Conservation (phyloP, 2,329 filamentous ascomycete genomes). For the Xylaria sp. region DNA sequence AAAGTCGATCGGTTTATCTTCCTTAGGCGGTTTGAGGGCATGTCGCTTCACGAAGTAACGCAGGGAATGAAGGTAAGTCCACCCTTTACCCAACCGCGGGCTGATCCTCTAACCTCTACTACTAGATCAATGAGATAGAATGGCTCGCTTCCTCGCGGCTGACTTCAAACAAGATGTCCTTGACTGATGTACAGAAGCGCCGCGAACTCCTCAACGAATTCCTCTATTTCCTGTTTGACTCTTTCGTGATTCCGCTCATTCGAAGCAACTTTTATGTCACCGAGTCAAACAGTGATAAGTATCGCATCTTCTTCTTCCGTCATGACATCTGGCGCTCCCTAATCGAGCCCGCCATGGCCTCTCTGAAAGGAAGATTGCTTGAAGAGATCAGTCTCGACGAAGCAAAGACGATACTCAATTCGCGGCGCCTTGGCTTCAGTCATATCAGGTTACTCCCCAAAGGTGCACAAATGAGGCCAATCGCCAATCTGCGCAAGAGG, state of each 20-base stretch:
- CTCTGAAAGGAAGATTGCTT: constrained; percentile 68
- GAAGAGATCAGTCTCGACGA: constrained; percentile 62
- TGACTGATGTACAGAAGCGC: constrained; percentile 69
- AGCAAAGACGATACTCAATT: constrained; percentile 53
- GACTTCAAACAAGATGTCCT: constrained; percentile 52
- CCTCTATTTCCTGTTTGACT: constrained; percentile 90
- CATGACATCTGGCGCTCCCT: constrained; percentile 85
- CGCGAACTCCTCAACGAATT: constrained; percentile 77
- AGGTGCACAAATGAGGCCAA: constrained; percentile 66
- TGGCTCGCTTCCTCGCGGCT: constrained; percentile 64
- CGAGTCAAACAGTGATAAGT: constrained; percentile 74
- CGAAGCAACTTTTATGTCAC: constrained; percentile 90
- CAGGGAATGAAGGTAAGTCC: constrained; percentile 66
- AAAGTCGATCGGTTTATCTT: constrained; percentile 73
- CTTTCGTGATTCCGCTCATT: constrained; percentile 79
- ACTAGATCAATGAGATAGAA: constrained; percentile 58
- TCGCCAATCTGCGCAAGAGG: constrained; percentile 76
- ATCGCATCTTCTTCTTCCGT: constrained; percentile 85
- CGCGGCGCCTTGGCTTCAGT: constrained; percentile 67
- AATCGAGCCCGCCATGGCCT: constrained; percentile 64
- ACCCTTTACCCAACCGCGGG: background rate
- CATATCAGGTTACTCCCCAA: constrained; percentile 82
- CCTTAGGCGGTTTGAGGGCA: constrained; percentile 72
- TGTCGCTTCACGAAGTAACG: constrained; percentile 71
- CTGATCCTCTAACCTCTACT: constrained; percentile 14